Conservation (phyloP, 805 yeast species). For the Suhomyces canberraensis region DNA sequence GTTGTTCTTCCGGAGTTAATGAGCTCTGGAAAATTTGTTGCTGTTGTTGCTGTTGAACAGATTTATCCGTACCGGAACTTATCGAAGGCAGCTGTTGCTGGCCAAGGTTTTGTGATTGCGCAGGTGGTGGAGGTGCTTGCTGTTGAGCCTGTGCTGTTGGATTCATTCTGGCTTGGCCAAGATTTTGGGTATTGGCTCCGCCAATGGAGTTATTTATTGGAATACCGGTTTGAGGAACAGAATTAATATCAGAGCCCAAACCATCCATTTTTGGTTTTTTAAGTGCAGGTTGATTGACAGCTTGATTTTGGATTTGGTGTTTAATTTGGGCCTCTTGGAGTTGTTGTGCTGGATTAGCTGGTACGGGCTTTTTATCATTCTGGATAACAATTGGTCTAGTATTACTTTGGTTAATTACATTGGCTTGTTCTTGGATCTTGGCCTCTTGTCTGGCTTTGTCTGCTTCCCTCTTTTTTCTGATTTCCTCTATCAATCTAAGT, state of each 20-base stretch:
- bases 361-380: conserved; percentile 11
- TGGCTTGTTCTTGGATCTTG: conserved; percentile 36
- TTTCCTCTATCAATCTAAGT: conserved; percentile 82
- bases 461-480: conserved; percentile 60
- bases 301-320: conserved; percentile 20
- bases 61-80: background rate
- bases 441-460: conserved; percentile 43
- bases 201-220: conserved; percentile 6
- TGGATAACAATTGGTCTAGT: conserved; percentile 29
- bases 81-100: background rate
- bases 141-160: conserved; percentile 2
- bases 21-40: conserved; percentile 44
- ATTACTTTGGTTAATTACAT: conserved; percentile 27
- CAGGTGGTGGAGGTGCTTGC: conserved; percentile 2
- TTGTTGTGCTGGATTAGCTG: conserved; percentile 18
- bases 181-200: conserved; percentile 6
- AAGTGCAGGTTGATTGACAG: conserved; percentile 9
- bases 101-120: background rate
- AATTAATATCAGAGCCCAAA: background rate
- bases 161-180: conserved; percentile 15
- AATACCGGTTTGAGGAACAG: background rate
- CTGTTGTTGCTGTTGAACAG: conserved; percentile 37
- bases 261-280: conserved; percentile 1
- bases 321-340: conserved; percentile 16
- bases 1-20: conserved; percentile 41